These are phyloP conservation scores for Diaporthe citriasiana DNA, from an alignment of 2,329 filamentous ascomycete species.

Conservation along the genomic window DNA sequence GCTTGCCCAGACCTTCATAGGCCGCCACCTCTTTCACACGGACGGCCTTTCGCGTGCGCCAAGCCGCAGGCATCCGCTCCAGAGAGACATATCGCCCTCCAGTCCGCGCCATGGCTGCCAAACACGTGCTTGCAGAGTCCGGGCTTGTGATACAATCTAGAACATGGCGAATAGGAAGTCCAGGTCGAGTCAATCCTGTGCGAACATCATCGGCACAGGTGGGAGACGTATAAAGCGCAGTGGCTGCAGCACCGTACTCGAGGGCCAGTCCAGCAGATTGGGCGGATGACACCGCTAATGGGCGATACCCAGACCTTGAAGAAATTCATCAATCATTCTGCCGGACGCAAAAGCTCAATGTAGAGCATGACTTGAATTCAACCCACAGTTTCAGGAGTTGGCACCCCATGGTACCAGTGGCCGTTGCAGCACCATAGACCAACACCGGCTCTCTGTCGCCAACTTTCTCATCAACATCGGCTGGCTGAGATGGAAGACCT, in stretches of 20 bases:
- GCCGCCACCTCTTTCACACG: slow-evolving; percentile 46
- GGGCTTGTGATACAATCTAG: slow-evolving; percentile 52
- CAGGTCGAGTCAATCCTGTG: background rate
- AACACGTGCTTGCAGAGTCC: slow-evolving; percentile 48
- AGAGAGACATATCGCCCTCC: slow-evolving; percentile 53
- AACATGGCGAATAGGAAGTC: slow-evolving; percentile 45
- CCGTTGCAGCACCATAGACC: slow-evolving; percentile 40
- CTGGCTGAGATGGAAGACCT: background rate
- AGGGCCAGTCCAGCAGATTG: slow-evolving; percentile 42
- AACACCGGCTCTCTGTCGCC: slow-evolving; percentile 32
- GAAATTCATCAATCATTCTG: background rate
- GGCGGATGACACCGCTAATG: slow-evolving; percentile 13
- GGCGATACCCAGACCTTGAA: slow-evolving; percentile 16
- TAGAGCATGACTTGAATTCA: background rate
- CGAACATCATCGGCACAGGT: slow-evolving; percentile 42
- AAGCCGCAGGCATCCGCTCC: slow-evolving; percentile 45
- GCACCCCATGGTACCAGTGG: slow-evolving; percentile 40
- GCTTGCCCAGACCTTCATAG: slow-evolving; percentile 42
- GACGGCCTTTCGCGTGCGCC: slow-evolving; percentile 47
- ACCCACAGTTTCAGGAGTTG: slow-evolving; percentile 38
- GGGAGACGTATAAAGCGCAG: slow-evolving; percentile 41
- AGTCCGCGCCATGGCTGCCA: slow-evolving; percentile 46
- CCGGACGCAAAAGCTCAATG: background rate
- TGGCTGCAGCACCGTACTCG: slow-evolving; percentile 45
- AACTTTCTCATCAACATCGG: background rate